Evolutionary conservation across 192 early-diverging fungal genomes (phyloP), one percentile per base, ranked within the genome.

Genomic region (Dispira parvispora): DNA sequence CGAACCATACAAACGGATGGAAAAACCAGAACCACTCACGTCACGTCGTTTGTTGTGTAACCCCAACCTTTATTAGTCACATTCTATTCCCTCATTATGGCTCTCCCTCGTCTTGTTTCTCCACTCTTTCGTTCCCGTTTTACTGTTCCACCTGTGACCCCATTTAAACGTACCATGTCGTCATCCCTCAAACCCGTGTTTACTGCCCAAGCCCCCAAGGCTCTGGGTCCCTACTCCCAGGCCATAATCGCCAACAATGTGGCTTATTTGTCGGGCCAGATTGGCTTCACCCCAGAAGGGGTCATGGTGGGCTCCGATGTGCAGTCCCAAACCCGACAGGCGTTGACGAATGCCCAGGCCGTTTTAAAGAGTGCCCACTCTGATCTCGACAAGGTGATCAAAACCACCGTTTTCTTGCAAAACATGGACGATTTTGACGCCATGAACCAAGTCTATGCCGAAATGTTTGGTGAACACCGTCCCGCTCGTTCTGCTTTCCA

Each of bases 371-470:
- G 83, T 12, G 78, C 88, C 43, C 80, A 87, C 61, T 84, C 89
- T 62, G 73, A 71, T 9, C 79, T 96, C 38, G 78, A 88, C 46
- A 82, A 88, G 63, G 88, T 96, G 16, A 84, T 96, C 71, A 98
- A 98, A 81, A 94, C 92, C 25, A 96, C 93, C 20, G 92, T 95
- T 52, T 98, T 96, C 72, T 67, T 98, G 44, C 88, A 91, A 73
- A 81, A 83, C 68, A 89, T 89, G 80, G 88, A 89, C 70, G 88
- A 94, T 74, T 98, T 95, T 79, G 81, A 68, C 14, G 73, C 72
- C 21, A 89, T 98, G 81, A 98, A 98, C 73, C 86, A 89, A 67
- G 77, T 88, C 50, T 98, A 98, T 63, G 82, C 71, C 46, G 77
- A 82, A 68, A 82, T 86, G 71, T 84, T 89, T 72, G 77, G 73